A percentile compares a stretch with the other conserved stretches of the same genome.
phyloP scores from a whole-genome alignment of 1,284 basidiomycete genomes.

The Leccinum laetum region DNA sequence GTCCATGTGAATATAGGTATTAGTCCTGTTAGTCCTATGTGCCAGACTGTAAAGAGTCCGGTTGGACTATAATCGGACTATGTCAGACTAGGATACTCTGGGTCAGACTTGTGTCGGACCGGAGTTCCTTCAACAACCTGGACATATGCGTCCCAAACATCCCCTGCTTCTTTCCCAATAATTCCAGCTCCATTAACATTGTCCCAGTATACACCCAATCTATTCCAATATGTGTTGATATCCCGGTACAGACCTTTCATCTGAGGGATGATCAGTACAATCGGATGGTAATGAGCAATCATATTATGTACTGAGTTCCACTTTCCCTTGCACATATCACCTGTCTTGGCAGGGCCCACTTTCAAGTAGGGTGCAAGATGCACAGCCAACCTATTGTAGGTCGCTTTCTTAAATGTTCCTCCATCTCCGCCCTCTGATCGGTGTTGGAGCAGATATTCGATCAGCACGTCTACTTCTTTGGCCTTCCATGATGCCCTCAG shows the following conservation, averaged over 20 bases:
- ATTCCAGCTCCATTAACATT: not conserved
- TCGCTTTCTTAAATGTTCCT: not conserved
- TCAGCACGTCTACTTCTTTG: not conserved
- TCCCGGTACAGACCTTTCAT: not conserved
- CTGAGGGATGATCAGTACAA: not conserved
- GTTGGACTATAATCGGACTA: too few relatives aligned
- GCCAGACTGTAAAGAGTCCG: too few relatives aligned
- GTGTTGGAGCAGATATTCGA: not conserved
- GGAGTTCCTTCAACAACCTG: not conserved
- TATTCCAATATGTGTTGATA: not conserved
- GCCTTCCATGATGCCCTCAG: not conserved
- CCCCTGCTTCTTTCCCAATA: not conserved
- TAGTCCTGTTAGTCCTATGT: too few relatives aligned
- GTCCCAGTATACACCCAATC: not conserved
- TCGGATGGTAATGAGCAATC: not conserved
- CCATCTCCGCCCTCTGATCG: accelerated
- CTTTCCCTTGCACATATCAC: not conserved
- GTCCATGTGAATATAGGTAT: too few relatives aligned
- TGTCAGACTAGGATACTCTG: too few relatives aligned
- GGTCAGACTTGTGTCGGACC: too few relatives aligned
- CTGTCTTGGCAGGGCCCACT: not conserved
- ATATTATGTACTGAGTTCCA: not conserved
- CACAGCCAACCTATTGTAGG: not conserved
- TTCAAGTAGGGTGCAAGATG: not conserved
- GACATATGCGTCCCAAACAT: not conserved